These are phyloP conservation scores for Reticulascus tulasneorum DNA, from an alignment of 2,329 filamentous ascomycete species.

Conservation along the genomic window DNA sequence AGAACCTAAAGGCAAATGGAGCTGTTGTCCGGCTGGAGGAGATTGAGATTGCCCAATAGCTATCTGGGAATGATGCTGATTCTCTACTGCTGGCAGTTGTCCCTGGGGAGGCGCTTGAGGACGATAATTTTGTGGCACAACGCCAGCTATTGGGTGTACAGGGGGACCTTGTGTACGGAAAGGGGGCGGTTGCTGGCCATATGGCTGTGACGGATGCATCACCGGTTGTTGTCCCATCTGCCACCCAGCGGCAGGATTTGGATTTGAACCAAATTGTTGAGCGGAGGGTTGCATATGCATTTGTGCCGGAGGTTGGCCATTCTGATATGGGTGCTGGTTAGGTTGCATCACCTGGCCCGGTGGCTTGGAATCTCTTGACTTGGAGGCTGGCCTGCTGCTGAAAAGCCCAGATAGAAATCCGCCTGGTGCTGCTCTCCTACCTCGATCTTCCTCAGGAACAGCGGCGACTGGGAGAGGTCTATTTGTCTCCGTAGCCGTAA, in stretches of 20 bases:
- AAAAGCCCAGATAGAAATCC: slow-evolving; percentile 19
- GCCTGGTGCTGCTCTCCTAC: slow-evolving; percentile 17
- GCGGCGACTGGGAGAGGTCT: slow-evolving; percentile 1
- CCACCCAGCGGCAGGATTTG: not conserved
- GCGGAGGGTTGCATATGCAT: not conserved
- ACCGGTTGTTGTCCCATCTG: not conserved
- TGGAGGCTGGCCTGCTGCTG: slow-evolving; percentile 16
- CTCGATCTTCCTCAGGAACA: slow-evolving; percentile 17
- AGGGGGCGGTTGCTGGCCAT: slow-evolving; percentile 3
- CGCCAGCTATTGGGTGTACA: not conserved
- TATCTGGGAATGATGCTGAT: too few relatives aligned
- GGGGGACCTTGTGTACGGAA: slow-evolving; percentile 1
- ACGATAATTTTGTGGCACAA: not conserved
- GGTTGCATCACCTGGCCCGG: not conserved
- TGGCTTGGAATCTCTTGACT: slow-evolving; percentile 13
- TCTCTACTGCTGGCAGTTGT: too few relatives aligned
- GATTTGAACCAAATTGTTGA: not conserved
- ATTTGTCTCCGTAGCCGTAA: slow-evolving; percentile 1
- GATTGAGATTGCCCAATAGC: too few relatives aligned
- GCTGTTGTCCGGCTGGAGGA: too few relatives aligned
- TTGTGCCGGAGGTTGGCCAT: not conserved
- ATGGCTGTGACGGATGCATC: not conserved
- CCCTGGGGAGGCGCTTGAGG: not conserved
- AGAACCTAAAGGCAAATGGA: too few relatives aligned
- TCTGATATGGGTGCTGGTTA: not conserved